Base-by-base conservation (phyloP, 495 filamentous ascomycete species). In the Podospora fimiseda region DNA sequence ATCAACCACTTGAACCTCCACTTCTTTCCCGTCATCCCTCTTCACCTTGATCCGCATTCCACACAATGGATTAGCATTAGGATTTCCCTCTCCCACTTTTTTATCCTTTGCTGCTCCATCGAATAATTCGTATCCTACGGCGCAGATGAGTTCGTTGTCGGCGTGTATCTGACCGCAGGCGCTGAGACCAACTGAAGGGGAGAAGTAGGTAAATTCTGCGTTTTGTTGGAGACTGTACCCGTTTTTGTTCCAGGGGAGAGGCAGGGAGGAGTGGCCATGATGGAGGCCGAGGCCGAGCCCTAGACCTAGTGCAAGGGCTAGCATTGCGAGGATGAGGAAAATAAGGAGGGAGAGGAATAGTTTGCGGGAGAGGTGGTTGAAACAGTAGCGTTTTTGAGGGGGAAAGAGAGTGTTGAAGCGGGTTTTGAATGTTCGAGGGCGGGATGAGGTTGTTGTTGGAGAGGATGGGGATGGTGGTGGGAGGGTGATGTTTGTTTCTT, bases 1-100 rank as follows among this genome's bases (percentile, higher is more conserved):
- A 72, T 93, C 89, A 13, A 89, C 86, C 0, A 94, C 82, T 38
- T 65, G 82, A 3, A 90, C 79, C 62, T 86, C 83, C 0, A 87
- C 79, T 62, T 86, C 83, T 0, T 86, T 81, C 11, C 60, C 59
- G 27, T 66, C 58, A 16, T 74, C 69, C 22, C 82, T 64, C 40
- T 65, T 69, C 5, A 86, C 71, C 44, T 83, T 66, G 4, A 94
- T 71, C 60, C 72, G 80, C 61, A 72, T 65, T 2, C 84, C 85
- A 55, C 89, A 93, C 0, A 91, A 62, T 9, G 81, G 83, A 59
- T 90, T 90, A 2, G 63, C 55, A 61, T 89, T 90, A 3, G 85
- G 81, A 68, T 90, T 56, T n/a, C 13, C 16, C 0, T 11, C 15
- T 8, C 44, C 43, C 43, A 33, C 27, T 5, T 15, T 23, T 6